A percentile compares a stretch with the other conserved stretches of the same genome.
Conservation (phyloP, 73 alveolate genomes). For the Paramecium biaurelia region DNA sequence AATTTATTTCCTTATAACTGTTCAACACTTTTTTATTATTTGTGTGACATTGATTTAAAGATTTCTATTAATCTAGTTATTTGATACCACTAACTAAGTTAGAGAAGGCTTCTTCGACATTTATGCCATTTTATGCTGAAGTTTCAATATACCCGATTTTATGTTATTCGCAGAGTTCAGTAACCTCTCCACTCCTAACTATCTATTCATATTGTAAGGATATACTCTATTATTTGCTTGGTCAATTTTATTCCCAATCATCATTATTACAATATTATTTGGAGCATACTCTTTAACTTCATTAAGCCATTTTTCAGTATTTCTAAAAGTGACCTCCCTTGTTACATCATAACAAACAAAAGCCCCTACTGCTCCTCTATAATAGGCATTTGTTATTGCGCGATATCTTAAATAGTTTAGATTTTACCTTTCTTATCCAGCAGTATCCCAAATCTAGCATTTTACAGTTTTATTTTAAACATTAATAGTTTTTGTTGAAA, state of each 20-base stretch:
- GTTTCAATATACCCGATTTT: not conserved
- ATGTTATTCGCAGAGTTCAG: not conserved
- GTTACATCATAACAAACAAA: conserved; percentile 66
- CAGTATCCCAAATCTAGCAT: conserved; percentile 94
- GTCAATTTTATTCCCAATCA: conserved; percentile 30
- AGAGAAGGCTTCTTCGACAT: not conserved
- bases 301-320: conserved; percentile 54
- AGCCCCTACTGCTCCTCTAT: conserved; percentile 69
- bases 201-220: not conserved
- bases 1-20: not conserved
- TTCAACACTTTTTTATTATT: not conserved
- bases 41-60: not conserved
- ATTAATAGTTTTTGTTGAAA: not conserved
- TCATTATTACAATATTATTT: conserved; percentile 3
- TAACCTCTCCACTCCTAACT: not conserved
- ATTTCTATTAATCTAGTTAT: not conserved
- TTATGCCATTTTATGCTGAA: not conserved
- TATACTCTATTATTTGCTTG: not conserved
- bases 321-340: conserved; percentile 13
- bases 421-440: conserved; percentile 84
- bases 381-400: conserved; percentile 64
- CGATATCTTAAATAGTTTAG: conserved; percentile 50
- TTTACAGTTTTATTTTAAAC: conserved; percentile 48
- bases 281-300: conserved; percentile 49
- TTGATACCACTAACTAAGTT: not conserved